Conservation (phyloP, 345 rosid species). For the Acer campestre region DNA sequence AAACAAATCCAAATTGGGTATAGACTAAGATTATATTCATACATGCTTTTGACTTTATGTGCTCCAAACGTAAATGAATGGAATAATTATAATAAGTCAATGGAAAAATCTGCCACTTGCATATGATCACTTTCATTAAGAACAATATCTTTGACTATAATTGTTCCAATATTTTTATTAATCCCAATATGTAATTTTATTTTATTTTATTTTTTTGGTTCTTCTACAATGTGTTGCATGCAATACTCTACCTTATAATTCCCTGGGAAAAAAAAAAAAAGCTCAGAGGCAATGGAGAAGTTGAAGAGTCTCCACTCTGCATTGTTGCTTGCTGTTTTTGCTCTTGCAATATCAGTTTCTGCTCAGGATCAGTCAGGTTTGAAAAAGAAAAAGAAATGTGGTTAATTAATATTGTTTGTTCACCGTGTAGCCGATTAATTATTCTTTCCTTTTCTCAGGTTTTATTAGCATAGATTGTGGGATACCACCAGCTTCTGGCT, state of each 20-base stretch:
- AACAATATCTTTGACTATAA: not conserved
- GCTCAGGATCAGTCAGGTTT: conserved; percentile 20
- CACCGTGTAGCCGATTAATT: not conserved
- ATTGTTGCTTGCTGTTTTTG: not conserved
- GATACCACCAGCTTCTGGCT: not conserved
- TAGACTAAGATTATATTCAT: not conserved
- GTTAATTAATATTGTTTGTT: not conserved
- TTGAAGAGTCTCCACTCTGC: not conserved
- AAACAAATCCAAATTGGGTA: not conserved
- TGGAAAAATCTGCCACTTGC: not conserved
- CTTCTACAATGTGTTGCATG: not conserved
- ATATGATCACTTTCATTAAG: not conserved
- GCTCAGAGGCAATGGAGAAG: not conserved
- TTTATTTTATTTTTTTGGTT: not conserved
- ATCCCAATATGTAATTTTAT: not conserved
- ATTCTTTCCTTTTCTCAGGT: conserved; percentile 11
- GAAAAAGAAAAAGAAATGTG: no score
- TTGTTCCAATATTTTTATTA: not conserved
- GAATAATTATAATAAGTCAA: not conserved
- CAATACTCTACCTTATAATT: not conserved
- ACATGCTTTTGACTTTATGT: not conserved
- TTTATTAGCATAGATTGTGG: conserved; percentile 34
- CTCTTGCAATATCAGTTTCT: not conserved
- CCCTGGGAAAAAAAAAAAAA: not conserved
- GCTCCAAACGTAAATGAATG: not conserved